Evolutionary conservation across 441 rosid genomes (phyloP).

Genomic region (Dalechampia spathulata): DNA sequence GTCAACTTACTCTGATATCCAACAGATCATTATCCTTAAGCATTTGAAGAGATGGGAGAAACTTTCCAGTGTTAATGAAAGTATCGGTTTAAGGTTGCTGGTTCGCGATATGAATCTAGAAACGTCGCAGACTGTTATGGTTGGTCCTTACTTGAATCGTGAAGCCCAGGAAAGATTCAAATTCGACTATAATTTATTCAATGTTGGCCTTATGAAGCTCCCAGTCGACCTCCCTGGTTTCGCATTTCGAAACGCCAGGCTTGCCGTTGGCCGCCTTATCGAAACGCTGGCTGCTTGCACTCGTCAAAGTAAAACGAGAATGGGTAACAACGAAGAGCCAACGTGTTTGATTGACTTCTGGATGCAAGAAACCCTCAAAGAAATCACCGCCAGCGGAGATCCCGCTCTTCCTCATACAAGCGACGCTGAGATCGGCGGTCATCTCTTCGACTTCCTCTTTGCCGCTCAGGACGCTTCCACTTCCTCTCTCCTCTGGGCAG

Average conservation of each 20-base stretch:
- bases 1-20: slow-evolving; percentile 51
- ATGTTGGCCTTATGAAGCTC: slow-evolving; percentile 57
- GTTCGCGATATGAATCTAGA: slow-evolving; percentile 78
- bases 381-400: slow-evolving; percentile 25
- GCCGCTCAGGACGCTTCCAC: slow-evolving; percentile 92
- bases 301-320: slow-evolving; percentile 39
- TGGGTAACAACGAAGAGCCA: slow-evolving; percentile 52
- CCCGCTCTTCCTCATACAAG: slow-evolving; percentile 31
- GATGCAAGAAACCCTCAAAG: slow-evolving; percentile 54
- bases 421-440: slow-evolving; percentile 52
- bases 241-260: slow-evolving; percentile 53
- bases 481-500: slow-evolving; percentile 76
- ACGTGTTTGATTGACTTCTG: slow-evolving; percentile 67
- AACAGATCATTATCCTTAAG: slow-evolving; percentile 52
- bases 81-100: slow-evolving; percentile 35
- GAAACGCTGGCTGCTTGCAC: slow-evolving; percentile 39
- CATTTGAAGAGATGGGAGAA: slow-evolving; percentile 50
- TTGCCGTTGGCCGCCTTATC: slow-evolving; percentile 46
- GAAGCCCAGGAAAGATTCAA: slow-evolving; percentile 37
- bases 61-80: slow-evolving; percentile 7
- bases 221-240: slow-evolving; percentile 71
- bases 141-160: slow-evolving; percentile 48
- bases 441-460: slow-evolving; percentile 73
- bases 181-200: slow-evolving; percentile 60
- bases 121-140: slow-evolving; percentile 84